Conservation (phyloP, 352 stramenopile genomes). For the Globisporangium canariense region DNA sequence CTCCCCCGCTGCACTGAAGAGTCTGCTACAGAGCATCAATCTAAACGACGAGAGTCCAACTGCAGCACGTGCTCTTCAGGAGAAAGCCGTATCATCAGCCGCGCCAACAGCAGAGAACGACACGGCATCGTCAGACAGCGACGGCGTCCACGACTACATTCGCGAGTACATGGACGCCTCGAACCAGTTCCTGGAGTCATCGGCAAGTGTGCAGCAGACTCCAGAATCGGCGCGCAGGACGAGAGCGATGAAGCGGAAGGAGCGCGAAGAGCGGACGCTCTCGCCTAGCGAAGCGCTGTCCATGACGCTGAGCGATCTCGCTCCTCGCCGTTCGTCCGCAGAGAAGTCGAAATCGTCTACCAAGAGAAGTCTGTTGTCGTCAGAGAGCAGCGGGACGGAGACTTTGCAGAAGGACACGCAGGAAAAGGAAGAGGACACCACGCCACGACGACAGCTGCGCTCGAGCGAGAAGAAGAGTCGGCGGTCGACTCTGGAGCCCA, state of each 20-base stretch:
- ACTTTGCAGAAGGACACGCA: constrained; percentile 13
- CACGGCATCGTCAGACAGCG: constrained; percentile 4
- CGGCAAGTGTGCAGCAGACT: neutral
- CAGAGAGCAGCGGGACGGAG: constrained; percentile 8
- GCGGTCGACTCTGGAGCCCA: constrained; percentile 52
- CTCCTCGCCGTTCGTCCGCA: neutral
- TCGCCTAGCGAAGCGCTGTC: constrained; percentile 17
- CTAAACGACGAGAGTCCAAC: constrained; percentile 13
- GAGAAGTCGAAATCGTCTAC: constrained; percentile 10
- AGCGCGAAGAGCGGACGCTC: constrained; percentile 19
- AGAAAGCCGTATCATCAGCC: neutral
- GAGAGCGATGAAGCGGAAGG: constrained; percentile 13
- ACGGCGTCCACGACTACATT: constrained; percentile 8
- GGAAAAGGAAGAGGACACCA: constrained; percentile 15
- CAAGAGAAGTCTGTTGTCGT: constrained; percentile 16
- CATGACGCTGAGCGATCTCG: constrained; percentile 15
- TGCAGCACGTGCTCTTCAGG: neutral
- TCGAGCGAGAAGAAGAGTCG: constrained; percentile 17
- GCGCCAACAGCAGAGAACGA: constrained; percentile 3
- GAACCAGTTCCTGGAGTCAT: constrained; percentile 15
- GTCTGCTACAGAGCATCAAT: constrained; percentile 24
- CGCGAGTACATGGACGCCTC: neutral
- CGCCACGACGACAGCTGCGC: constrained; percentile 3
- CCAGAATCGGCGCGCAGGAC: constrained; percentile 16
- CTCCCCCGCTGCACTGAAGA: constrained; percentile 31